Evolutionary conservation across 1,284 basidiomycete genomes (phyloP).

Genomic region (Ustilago xerochloae): DNA sequence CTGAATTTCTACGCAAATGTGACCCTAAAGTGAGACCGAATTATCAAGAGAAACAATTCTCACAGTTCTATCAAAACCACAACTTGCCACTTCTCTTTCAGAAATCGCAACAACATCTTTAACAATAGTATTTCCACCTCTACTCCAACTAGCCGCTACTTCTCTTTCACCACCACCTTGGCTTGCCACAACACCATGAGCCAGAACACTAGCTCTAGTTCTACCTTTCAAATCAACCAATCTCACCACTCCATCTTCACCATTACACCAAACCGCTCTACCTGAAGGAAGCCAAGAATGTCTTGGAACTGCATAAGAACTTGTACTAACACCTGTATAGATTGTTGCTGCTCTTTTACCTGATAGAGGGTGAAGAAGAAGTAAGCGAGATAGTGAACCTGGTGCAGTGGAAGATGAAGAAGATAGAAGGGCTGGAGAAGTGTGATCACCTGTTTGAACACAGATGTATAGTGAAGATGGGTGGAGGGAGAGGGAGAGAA

Average conservation of each 20-base stretch:
- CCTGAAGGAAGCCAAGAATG: constrained; percentile 58
- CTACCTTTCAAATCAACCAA: constrained; percentile 52
- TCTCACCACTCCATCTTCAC: constrained; percentile 60
- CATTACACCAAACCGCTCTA: constrained; percentile 54
- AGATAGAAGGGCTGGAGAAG: constrained; percentile 15
- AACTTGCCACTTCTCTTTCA: constrained; percentile 51
- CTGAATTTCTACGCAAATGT: too few species aligned
- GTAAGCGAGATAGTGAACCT: constrained; percentile 40
- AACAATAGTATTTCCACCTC: constrained; percentile 63
- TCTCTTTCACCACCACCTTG: neutral
- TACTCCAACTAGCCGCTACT: constrained; percentile 36
- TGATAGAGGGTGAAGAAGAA: constrained; percentile 53
- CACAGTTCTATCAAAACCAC: constrained; percentile 60
- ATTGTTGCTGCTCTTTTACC: constrained; percentile 42
- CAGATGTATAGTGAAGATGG: constrained; percentile 53
- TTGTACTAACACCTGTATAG: constrained; percentile 51
- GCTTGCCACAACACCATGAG: constrained; percentile 33
- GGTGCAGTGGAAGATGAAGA: constrained; percentile 8
- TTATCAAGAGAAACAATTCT: constrained; percentile 22
- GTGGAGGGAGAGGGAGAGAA: constrained; percentile 59
- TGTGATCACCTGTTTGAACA: constrained; percentile 61
- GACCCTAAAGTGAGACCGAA: too few species aligned
- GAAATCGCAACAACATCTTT: constrained; percentile 54
- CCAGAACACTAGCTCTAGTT: constrained; percentile 40
- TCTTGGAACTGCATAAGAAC: constrained; percentile 47